A percentile compares a stretch with the other conserved stretches of the same genome.
Conservation (phyloP, 1,139 yeast genomes). For the Protomyces lactucae-debilis region DNA sequence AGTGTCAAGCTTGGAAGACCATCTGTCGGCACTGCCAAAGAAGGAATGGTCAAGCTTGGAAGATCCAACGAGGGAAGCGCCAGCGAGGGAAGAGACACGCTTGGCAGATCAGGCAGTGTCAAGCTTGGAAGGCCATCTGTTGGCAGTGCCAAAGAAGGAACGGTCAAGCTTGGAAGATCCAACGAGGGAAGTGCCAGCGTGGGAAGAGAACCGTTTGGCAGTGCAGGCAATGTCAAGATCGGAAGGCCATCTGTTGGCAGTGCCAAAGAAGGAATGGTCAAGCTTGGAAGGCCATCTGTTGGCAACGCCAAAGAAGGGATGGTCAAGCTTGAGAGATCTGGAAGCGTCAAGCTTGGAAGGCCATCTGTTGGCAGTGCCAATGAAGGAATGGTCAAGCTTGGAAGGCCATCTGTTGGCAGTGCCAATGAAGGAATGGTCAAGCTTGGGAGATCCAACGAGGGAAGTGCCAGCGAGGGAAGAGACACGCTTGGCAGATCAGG, state of each 20-base stretch:
- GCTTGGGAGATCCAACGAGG: not conserved
- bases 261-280: not conserved
- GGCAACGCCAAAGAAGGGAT: not conserved
- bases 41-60: too few relatives aligned
- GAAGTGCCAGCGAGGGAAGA: not conserved
- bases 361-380: not conserved
- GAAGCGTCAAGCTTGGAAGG: not conserved
- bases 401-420: not conserved
- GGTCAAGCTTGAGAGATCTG: not conserved
- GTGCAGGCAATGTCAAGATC: not conserved
- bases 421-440: not conserved
- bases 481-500: not conserved
- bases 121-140: not conserved
- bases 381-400: not conserved
- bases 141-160: too few relatives aligned
- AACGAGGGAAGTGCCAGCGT: not conserved
- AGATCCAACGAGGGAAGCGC: too few relatives aligned
- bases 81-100: too few relatives aligned
- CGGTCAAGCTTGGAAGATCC: too few relatives aligned
- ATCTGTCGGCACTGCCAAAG: too few relatives aligned
- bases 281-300: not conserved
- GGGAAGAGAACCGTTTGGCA: not conserved
- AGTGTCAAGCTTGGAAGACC: too few relatives aligned
- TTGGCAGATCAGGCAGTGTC: too few relatives aligned
- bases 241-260: not conserved